Percentiles rank a stretch among this genome's conserved stretches.
phyloP scores from a whole-genome alignment of 2,329 filamentous ascomycete species.

The Cercospora sp. region DNA sequence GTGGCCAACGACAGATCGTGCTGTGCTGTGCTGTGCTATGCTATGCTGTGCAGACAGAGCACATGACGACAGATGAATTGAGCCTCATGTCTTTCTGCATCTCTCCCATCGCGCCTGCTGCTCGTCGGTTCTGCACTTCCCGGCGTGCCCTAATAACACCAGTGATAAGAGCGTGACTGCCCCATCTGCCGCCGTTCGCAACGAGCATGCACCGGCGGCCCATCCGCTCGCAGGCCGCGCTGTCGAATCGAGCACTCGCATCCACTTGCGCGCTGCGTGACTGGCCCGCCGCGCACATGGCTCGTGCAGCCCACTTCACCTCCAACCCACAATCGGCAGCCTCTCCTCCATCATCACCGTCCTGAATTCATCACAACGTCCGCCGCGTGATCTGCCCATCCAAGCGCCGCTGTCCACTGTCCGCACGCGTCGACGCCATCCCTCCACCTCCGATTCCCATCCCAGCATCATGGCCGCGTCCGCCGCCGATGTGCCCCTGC shows the following conservation, averaged over 20 bases:
- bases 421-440: background rate
- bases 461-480: conserved; percentile 28
- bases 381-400: background rate
- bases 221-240: background rate
- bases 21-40: too few species aligned
- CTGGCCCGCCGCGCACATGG: background rate
- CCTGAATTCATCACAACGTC: background rate
- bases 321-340: background rate
- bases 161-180: background rate
- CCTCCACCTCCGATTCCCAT: background rate
- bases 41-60: background rate
- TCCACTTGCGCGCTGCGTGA: background rate
- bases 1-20: background rate
- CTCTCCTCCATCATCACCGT: background rate
- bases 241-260: background rate
- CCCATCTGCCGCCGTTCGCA: background rate
- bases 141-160: background rate
- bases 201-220: background rate
- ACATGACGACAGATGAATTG: background rate
- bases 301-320: background rate
- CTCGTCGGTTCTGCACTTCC: background rate
- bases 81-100: too few species aligned
- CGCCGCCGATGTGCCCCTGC: conserved; percentile 73
- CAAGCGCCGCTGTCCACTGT: background rate
- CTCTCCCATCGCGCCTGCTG: background rate